These are phyloP conservation scores for Rhodosporidiobolus odoratus DNA, from an alignment of 768 basidiomycete genomes.

Conservation along the genomic window DNA sequence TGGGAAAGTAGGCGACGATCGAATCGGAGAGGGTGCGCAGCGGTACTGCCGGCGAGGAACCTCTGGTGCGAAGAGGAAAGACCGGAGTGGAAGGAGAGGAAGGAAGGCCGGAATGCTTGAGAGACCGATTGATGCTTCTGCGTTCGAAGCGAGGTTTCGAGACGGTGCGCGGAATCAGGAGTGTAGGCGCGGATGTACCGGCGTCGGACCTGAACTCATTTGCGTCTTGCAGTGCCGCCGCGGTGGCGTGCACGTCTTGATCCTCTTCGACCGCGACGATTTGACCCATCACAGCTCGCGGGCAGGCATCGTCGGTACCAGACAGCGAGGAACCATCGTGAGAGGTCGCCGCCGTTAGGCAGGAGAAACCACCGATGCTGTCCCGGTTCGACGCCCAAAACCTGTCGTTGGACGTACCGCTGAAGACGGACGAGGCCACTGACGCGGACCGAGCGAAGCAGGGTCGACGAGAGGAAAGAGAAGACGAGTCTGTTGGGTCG, in stretches of 20 bases:
- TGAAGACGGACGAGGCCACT: neutral
- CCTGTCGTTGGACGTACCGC: neutral
- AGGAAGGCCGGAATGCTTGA: neutral
- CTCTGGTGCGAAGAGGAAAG: slow-evolving; percentile 4
- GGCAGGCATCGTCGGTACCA: too few species aligned
- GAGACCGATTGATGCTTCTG: slow-evolving; percentile 3
- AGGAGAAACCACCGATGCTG: neutral
- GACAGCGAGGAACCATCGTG: neutral
- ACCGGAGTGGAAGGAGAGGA: slow-evolving; percentile 1
- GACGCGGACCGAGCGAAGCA: neutral
- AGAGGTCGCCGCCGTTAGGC: neutral
- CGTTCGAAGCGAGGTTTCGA: neutral
- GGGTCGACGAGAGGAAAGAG: neutral
- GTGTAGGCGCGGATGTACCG: too few species aligned
- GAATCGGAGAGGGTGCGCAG: neutral
- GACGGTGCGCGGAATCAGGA: neutral
- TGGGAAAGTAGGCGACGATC: neutral
- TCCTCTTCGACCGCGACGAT: too few species aligned
- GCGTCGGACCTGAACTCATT: too few species aligned
- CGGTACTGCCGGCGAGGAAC: neutral
- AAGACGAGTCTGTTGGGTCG: neutral
- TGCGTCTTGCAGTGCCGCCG: too few species aligned
- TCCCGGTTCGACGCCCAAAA: neutral
- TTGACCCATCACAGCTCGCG: too few species aligned
- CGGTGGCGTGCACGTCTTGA: too few species aligned